phyloP scores from a whole-genome alignment of 2,329 filamentous ascomycete species.

The Microsporum audouinii region DNA sequence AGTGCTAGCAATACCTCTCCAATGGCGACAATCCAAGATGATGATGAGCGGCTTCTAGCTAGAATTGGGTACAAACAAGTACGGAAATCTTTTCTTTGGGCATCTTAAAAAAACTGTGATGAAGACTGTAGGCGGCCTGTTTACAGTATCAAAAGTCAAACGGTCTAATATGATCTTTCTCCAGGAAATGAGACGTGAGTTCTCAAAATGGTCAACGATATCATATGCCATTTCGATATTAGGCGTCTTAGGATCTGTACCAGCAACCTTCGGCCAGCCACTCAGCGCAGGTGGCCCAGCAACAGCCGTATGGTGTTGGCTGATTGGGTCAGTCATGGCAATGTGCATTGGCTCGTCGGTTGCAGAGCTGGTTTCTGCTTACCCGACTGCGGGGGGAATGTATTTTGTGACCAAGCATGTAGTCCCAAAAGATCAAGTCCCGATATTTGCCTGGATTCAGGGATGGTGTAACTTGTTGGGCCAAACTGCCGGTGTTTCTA shows the following conservation, averaged over 20 bases:
- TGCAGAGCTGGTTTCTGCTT: constrained; percentile 54
- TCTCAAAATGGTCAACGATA: constrained; percentile 55
- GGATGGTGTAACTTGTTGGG: constrained; percentile 58
- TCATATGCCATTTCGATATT: constrained; percentile 57
- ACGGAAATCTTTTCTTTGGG: constrained; percentile 14
- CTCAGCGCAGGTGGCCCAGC: constrained; percentile 50
- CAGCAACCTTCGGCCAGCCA: constrained; percentile 50
- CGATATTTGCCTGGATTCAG: constrained; percentile 54
- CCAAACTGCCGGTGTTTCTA: constrained; percentile 52
- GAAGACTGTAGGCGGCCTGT: neutral
- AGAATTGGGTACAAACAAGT: constrained; percentile 55
- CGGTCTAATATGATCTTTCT: neutral
- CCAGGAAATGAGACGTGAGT: constrained; percentile 51
- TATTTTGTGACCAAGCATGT: constrained; percentile 58
- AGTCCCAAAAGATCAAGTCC: constrained; percentile 48
- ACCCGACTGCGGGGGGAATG: constrained; percentile 57
- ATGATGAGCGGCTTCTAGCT: constrained; percentile 49
- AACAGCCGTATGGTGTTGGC: constrained; percentile 55
- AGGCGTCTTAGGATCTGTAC: constrained; percentile 54
- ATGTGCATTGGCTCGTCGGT: constrained; percentile 54
- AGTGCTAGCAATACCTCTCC: constrained; percentile 8
- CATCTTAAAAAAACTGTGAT: neutral
- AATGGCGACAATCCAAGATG: constrained; percentile 40
- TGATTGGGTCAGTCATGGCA: constrained; percentile 53
- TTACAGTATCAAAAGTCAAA: neutral